phyloP scores from a whole-genome alignment of 1,139 yeast genomes.

The Kodamaea suecica region DNA sequence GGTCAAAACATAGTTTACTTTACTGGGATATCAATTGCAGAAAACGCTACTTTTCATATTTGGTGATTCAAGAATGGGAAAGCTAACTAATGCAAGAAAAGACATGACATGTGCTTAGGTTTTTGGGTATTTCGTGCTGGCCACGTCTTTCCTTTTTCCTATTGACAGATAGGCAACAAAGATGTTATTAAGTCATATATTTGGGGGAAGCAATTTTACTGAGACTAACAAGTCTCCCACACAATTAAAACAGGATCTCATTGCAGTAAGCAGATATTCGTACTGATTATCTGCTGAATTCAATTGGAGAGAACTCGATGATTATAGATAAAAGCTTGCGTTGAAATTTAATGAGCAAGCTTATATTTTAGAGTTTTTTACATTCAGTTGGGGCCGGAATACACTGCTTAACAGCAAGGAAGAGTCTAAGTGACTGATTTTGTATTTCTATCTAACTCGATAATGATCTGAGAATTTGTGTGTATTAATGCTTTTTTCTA shows the following conservation, averaged over 20 bases:
- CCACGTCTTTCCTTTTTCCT: slow-evolving; percentile 8
- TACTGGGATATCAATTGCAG: slow-evolving; percentile 4
- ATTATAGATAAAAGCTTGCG: slow-evolving; percentile 1
- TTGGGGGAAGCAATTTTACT: slow-evolving; percentile 15
- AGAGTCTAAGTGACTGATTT: no score
- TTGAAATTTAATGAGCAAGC: slow-evolving; percentile 3
- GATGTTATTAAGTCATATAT: slow-evolving; percentile 15
- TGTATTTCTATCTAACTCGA: slow-evolving; percentile 3
- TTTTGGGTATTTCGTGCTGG: slow-evolving; percentile 8
- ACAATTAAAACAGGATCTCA: slow-evolving; percentile 1
- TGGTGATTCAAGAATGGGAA: slow-evolving; percentile 2
- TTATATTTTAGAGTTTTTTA: slow-evolving; percentile 2
- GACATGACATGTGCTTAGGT: slow-evolving; percentile 8
- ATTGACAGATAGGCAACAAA: slow-evolving; percentile 6
- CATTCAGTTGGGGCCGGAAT: slow-evolving; percentile 2
- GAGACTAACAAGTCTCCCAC: slow-evolving; percentile 2
- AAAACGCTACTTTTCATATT: neutral
- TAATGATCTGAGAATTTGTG: slow-evolving; percentile 2
- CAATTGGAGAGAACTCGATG: neutral
- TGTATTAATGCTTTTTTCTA: slow-evolving; percentile 14
- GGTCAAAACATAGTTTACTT: slow-evolving; percentile 3
- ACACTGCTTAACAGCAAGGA: no score
- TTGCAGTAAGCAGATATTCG: neutral
- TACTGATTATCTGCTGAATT: no score
- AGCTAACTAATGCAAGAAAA: slow-evolving; percentile 6